Conservation (phyloP, 2,329 filamentous ascomycete genomes). For the Fusarium pseudonygamai region DNA sequence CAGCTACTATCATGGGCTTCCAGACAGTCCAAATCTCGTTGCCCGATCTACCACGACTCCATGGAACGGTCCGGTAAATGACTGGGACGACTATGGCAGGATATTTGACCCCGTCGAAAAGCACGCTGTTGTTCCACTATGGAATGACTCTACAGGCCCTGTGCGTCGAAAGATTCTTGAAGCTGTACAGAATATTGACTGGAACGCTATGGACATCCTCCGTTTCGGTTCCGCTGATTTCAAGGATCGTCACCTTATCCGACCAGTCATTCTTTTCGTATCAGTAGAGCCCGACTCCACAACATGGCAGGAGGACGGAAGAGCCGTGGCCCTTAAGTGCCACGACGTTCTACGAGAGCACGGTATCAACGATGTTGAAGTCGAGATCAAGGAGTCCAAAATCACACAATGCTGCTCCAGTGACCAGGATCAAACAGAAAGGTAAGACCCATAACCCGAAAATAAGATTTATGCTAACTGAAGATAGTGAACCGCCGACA, state of each 20-base stretch:
- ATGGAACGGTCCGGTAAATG: not conserved
- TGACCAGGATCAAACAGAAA: not conserved
- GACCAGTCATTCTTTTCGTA: not conserved
- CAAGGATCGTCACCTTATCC: not conserved
- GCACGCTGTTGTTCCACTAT: not conserved
- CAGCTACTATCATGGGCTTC: not conserved
- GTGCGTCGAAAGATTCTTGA: not conserved
- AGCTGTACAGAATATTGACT: not conserved
- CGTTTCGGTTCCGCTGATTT: not conserved
- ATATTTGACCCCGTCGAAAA: not conserved
- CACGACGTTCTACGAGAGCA: not conserved
- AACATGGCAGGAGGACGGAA: not conserved
- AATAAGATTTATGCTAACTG: rapidly evolving
- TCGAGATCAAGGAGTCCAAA: not conserved
- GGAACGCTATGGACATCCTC: not conserved
- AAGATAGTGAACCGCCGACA: not conserved
- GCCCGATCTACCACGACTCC: not conserved
- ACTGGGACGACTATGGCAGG: not conserved
- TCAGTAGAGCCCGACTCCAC: not conserved
- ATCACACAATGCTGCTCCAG: not conserved
- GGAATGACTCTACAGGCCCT: not conserved
- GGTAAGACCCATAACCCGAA: not conserved
- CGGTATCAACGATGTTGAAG: not conserved
- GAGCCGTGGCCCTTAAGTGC: not conserved
- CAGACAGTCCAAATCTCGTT: not conserved